phyloP scores from a whole-genome alignment of 75 land plant species.

The Pinus albicaulis region DNA sequence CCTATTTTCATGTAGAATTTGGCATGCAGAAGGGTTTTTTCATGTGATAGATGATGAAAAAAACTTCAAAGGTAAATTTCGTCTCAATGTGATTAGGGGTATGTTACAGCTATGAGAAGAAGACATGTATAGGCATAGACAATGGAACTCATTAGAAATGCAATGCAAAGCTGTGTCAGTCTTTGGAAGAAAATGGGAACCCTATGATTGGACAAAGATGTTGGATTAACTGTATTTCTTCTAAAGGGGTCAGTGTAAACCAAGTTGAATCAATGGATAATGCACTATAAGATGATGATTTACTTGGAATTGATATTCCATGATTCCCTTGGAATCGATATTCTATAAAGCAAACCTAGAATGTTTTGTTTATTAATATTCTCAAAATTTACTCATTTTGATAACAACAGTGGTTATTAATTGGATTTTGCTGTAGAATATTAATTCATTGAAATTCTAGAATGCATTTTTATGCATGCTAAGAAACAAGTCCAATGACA shows the following conservation, averaged over 20 bases:
- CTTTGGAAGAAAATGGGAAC: conserved; percentile 72
- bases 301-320: not conserved
- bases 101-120: conserved; percentile 71
- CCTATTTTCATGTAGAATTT: conserved; percentile 97
- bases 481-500: too few relatives aligned
- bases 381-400: too few relatives aligned
- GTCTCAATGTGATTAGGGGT: conserved; percentile 84
- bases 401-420: too few relatives aligned
- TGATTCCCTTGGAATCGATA: too few relatives aligned
- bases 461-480: too few relatives aligned
- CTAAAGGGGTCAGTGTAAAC: conserved; percentile 29
- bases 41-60: conserved; percentile 94
- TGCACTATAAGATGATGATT: not conserved
- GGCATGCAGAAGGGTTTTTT: conserved; percentile 77
- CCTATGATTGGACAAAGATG: conserved; percentile 92
- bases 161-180: conserved; percentile 56
- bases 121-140: conserved; percentile 66
- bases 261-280: not conserved
- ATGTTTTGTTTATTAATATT: too few relatives aligned
- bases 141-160: conserved; percentile 44
- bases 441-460: too few relatives aligned
- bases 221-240: conserved; percentile 41
- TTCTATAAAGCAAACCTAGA: too few relatives aligned
- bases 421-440: too few relatives aligned
- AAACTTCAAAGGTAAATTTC: conserved; percentile 62